phyloP scores from a whole-genome alignment of 1,139 yeast genomes.

The Hansenula anomala region DNA sequence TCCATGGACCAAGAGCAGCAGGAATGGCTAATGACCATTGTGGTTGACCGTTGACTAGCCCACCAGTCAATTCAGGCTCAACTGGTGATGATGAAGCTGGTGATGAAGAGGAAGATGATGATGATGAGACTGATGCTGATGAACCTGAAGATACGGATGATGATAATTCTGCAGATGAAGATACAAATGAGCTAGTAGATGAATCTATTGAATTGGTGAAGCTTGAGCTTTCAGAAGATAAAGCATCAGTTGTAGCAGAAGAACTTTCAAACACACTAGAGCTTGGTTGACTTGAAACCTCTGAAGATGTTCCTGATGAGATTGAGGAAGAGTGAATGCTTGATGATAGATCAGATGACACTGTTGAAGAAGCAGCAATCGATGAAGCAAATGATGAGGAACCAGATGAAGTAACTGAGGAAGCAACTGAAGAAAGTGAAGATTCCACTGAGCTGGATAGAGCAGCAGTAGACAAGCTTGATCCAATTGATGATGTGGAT shows the following conservation, averaged over 20 bases:
- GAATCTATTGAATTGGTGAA: background rate
- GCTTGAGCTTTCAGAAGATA: background rate
- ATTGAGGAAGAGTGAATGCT: too few relatives aligned
- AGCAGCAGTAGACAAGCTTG: too few relatives aligned
- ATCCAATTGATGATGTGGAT: too few relatives aligned
- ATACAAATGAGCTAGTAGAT: background rate
- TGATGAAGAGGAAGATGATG: background rate
- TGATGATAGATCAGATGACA: background rate
- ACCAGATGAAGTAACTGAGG: background rate
- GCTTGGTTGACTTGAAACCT: too few relatives aligned
- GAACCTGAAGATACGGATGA: background rate
- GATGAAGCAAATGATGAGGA: background rate
- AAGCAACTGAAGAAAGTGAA: too few relatives aligned
- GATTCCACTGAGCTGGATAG: too few relatives aligned
- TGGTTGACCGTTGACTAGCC: background rate
- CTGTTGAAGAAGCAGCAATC: too few relatives aligned
- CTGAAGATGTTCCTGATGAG: too few relatives aligned
- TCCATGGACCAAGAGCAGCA: constrained; percentile 3
- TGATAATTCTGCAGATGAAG: background rate
- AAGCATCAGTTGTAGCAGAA: too few relatives aligned
- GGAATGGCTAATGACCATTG: constrained; percentile 4
- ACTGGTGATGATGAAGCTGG: background rate
- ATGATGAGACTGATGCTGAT: background rate
- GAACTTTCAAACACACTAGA: too few relatives aligned
- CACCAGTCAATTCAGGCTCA: constrained; percentile 1